These are phyloP conservation scores for Monilinia laxa DNA, from an alignment of 2,329 filamentous ascomycete genomes.

Conservation along the genomic window DNA sequence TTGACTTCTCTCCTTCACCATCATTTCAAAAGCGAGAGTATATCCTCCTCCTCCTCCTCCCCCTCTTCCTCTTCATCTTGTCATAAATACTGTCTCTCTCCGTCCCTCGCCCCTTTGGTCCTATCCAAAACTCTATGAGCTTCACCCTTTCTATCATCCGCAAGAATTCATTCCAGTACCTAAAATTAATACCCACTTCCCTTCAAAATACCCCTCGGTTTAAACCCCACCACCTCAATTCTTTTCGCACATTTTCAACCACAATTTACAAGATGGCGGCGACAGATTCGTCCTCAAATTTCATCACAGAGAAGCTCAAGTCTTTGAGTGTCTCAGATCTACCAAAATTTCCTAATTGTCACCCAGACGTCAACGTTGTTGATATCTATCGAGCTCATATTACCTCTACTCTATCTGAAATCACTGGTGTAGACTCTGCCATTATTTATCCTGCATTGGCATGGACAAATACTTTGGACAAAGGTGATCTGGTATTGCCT, in stretches of 20 bases:
- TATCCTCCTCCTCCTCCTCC: neutral
- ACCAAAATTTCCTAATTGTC: conserved; percentile 52
- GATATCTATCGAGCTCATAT: conserved; percentile 80
- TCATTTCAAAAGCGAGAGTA: neutral
- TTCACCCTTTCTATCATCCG: conserved; percentile 8
- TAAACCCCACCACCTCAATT: conserved; percentile 23
- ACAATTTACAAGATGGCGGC: conserved; percentile 34
- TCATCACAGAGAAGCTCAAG: conserved; percentile 35
- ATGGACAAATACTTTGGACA: conserved; percentile 77
- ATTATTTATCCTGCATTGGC: conserved; percentile 74
- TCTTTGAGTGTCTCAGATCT: conserved; percentile 34
- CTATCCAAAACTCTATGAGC: neutral
- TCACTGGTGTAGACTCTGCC: conserved; percentile 67
- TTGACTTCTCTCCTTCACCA: neutral
- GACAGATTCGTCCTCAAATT: conserved; percentile 25
- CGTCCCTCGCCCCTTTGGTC: neutral
- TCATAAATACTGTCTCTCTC: neutral
- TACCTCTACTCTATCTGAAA: conserved; percentile 62
- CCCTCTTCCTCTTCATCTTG: neutral
- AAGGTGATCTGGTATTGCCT: conserved; percentile 77
- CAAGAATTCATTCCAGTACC: neutral
- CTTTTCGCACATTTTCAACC: conserved; percentile 26
- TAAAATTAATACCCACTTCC: conserved; percentile 21
- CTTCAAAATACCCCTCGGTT: conserved; percentile 22
- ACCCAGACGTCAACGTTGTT: conserved; percentile 70